Percentiles rank a stretch among this genome's conserved stretches.
Conservation (phyloP, 1,284 basidiomycete species). For the Coniferiporia weirii region DNA sequence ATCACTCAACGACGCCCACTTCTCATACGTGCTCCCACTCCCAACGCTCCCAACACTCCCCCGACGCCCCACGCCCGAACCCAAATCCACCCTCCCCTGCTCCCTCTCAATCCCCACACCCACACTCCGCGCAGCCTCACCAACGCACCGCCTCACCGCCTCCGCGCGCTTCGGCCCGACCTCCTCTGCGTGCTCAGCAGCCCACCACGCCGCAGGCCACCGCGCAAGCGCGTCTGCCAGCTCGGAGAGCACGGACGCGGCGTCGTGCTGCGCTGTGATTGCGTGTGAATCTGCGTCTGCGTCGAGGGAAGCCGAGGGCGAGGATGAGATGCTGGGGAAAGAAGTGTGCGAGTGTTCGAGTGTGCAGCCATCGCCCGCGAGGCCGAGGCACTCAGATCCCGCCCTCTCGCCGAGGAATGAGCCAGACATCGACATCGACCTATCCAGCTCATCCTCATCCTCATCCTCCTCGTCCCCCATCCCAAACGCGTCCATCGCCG, state of each 20-base stretch:
- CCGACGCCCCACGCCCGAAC: slow-evolving; percentile 1
- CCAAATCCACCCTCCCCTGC: not conserved
- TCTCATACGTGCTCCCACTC: not conserved
- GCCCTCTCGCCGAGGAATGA: not conserved
- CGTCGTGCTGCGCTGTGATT: slow-evolving; percentile 3
- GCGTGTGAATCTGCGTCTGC: not conserved
- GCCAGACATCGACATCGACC: not conserved
- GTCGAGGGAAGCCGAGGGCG: too few relatives aligned
- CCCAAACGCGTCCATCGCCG: slow-evolving; percentile 10
- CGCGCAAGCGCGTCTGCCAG: slow-evolving; percentile 10
- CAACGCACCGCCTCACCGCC: slow-evolving; percentile 6
- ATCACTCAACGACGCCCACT: not conserved
- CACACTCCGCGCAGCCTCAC: not conserved
- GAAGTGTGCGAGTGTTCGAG: slow-evolving; percentile 2
- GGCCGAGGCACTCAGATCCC: slow-evolving; percentile 4
- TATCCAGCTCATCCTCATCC: not conserved
- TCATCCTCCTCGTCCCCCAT: not conserved
- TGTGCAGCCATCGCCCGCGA: slow-evolving; percentile 14
- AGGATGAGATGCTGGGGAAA: not conserved
- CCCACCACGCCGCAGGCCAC: slow-evolving; percentile 17
- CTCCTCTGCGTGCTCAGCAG: slow-evolving; percentile 1
- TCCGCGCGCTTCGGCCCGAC: not conserved
- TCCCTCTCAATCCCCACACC: not conserved
- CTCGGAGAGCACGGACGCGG: slow-evolving; percentile 5
- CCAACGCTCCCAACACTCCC: not conserved